phyloP scores from a whole-genome alignment of 441 rosid genomes.

The Biscutella laevigata region DNA sequence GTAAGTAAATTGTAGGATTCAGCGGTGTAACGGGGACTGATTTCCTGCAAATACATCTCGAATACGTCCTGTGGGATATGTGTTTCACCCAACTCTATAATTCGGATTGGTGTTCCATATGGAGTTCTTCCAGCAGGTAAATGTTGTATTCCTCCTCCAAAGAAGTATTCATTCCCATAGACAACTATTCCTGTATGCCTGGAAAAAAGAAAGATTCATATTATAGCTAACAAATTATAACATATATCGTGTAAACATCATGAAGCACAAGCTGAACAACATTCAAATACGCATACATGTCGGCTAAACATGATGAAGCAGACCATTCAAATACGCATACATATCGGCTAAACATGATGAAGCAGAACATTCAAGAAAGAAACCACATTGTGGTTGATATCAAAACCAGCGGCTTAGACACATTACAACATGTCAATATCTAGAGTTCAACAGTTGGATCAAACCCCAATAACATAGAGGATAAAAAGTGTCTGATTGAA shows the following conservation, averaged over 20 bases:
- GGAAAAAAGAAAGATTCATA: not conserved
- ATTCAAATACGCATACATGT: too few species aligned
- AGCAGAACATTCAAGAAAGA: too few species aligned
- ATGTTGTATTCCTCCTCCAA: constrained; percentile 86
- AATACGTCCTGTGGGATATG: constrained; percentile 80
- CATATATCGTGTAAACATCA: too few species aligned
- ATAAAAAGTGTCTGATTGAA: too few species aligned
- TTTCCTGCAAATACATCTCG: constrained; percentile 76
- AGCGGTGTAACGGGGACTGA: constrained; percentile 76
- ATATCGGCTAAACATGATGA: too few species aligned
- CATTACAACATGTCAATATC: not conserved
- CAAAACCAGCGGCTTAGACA: not conserved
- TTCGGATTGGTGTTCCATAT: constrained; percentile 69
- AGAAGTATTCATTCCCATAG: constrained; percentile 70
- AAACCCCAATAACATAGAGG: too few species aligned
- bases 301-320: not conserved
- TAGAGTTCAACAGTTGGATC: not conserved
- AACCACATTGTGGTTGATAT: not conserved
- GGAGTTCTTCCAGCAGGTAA: constrained; percentile 56
- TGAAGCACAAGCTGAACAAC: too few species aligned
- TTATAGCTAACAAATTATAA: too few species aligned
- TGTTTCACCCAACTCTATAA: constrained; percentile 63
- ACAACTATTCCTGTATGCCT: constrained; percentile 95
- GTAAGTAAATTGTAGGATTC: constrained; percentile 69
- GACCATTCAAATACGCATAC: not conserved